A percentile compares a stretch with the other conserved stretches of the same genome.
These are phyloP conservation scores for Rosa chinensis DNA, from an alignment of 306 rosid species.

Conservation along the genomic window DNA sequence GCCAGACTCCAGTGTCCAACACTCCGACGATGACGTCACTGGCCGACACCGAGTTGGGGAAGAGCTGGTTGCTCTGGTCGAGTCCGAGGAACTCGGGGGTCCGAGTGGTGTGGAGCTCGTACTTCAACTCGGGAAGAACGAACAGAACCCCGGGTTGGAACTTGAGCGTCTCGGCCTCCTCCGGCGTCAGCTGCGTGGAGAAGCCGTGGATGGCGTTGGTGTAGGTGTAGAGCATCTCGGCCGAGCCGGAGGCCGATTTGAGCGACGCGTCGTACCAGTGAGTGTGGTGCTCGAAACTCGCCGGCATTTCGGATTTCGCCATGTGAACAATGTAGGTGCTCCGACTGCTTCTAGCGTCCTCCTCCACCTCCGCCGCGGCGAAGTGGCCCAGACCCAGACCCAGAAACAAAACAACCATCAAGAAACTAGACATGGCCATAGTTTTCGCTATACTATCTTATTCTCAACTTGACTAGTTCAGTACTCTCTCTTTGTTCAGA, in stretches of 20 bases:
- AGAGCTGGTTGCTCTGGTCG: conserved; percentile 25
- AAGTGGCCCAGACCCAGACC: not conserved
- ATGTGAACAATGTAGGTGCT: conserved; percentile 66
- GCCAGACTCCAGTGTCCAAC: conserved; percentile 82
- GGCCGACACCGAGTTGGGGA: conserved; percentile 25
- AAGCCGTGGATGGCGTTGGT: conserved; percentile 68
- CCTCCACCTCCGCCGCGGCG: conserved; percentile 20
- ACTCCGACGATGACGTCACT: conserved; percentile 58
- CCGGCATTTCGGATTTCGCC: conserved; percentile 67
- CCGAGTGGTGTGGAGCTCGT: conserved; percentile 77
- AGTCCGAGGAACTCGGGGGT: conserved; percentile 77
- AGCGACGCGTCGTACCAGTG: conserved; percentile 72
- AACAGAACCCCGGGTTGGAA: conserved; percentile 51
- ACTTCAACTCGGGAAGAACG: conserved; percentile 49
- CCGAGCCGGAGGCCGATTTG: conserved; percentile 47
- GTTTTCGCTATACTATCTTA: not conserved
- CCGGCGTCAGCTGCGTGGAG: conserved; percentile 53
- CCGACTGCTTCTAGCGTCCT: not conserved
- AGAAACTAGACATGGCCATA: not conserved
- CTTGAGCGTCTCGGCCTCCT: conserved; percentile 47
- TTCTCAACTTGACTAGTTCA: not conserved
- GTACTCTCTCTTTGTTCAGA: not conserved
- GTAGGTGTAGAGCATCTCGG: conserved; percentile 71
- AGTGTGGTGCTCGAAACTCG: conserved; percentile 48
- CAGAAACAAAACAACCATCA: conserved; percentile 26